Percentiles rank a stretch among this genome's conserved stretches.
phyloP scores from a whole-genome alignment of 73 alveolate genomes.

The Symbiodinium natans region DNA sequence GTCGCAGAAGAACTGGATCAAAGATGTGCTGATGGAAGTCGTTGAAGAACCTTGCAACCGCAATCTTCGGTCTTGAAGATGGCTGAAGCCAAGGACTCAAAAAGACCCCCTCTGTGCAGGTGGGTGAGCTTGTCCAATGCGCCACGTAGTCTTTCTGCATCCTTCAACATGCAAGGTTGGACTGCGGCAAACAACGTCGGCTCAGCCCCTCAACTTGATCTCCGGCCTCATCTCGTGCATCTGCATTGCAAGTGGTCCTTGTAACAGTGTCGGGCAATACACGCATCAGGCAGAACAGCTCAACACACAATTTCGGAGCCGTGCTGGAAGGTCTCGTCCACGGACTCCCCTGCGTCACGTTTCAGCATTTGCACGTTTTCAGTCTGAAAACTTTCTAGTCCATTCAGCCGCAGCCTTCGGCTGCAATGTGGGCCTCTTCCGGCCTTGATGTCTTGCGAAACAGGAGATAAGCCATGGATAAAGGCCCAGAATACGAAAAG shows the following conservation, averaged over 20 bases:
- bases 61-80: background rate
- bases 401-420: too few species aligned
- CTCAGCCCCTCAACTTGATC: background rate
- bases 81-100: too few species aligned
- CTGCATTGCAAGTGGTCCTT: background rate
- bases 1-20: background rate
- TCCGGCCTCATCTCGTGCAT: background rate
- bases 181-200: too few species aligned
- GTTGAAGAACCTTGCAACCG: background rate
- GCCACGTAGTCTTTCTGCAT: background rate
- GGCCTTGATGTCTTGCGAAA: too few species aligned
- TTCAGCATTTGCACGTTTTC: too few species aligned
- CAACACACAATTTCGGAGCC: background rate
- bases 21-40: background rate
- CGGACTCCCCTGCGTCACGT: background rate
- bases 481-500: too few species aligned
- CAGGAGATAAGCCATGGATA: too few species aligned
- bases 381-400: too few species aligned
- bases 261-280: background rate
- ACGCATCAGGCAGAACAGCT: background rate
- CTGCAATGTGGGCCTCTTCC: background rate
- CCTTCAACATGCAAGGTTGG: background rate
- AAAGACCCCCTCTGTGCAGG: too few species aligned
- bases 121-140: background rate
- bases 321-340: background rate